Evolutionary conservation across 805 yeast genomes (phyloP).

Genomic region (Yamadazyma sp.): DNA sequence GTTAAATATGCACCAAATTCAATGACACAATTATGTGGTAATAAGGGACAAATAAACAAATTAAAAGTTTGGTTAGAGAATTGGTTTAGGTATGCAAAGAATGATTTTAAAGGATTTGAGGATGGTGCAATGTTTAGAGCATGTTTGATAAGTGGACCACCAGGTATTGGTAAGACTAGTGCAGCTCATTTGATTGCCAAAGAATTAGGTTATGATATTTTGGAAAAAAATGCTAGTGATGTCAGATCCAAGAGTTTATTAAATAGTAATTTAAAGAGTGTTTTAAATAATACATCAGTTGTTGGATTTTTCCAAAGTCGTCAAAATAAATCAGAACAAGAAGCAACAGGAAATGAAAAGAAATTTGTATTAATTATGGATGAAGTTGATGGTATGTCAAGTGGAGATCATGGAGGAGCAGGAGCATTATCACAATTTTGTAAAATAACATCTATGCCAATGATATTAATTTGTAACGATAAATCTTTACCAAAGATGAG

Average conservation of each 20-base stretch:
- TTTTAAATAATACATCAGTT: slow-evolving; percentile 78
- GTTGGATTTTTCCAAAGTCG: slow-evolving; percentile 63
- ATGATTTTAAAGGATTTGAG: slow-evolving; percentile 55
- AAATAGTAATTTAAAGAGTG: slow-evolving; percentile 63
- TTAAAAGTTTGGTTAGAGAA: slow-evolving; percentile 69
- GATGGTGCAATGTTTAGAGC: slow-evolving; percentile 70
- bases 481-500: slow-evolving; percentile 91
- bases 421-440: slow-evolving; percentile 90
- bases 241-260: slow-evolving; percentile 81
- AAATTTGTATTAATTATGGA: slow-evolving; percentile 90
- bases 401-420: slow-evolving; percentile 98
- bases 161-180: slow-evolving; percentile 82
- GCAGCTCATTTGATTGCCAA: slow-evolving; percentile 76
- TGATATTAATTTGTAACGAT: slow-evolving; percentile 92
- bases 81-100: slow-evolving; percentile 64
- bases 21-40: slow-evolving; percentile 83
- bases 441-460: slow-evolving; percentile 79
- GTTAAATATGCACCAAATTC: slow-evolving; percentile 84
- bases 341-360: slow-evolving; percentile 35
- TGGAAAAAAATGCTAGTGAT: slow-evolving; percentile 84
- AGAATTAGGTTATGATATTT: slow-evolving; percentile 64
- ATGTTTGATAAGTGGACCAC: slow-evolving; percentile 82
- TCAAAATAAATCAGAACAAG: slow-evolving; percentile 18
- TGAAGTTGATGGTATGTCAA: slow-evolving; percentile 99
- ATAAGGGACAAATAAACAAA: slow-evolving; percentile 68